Base-by-base conservation (phyloP, 345 rosid species). In the Diplotaxis tenuifolia region DNA sequence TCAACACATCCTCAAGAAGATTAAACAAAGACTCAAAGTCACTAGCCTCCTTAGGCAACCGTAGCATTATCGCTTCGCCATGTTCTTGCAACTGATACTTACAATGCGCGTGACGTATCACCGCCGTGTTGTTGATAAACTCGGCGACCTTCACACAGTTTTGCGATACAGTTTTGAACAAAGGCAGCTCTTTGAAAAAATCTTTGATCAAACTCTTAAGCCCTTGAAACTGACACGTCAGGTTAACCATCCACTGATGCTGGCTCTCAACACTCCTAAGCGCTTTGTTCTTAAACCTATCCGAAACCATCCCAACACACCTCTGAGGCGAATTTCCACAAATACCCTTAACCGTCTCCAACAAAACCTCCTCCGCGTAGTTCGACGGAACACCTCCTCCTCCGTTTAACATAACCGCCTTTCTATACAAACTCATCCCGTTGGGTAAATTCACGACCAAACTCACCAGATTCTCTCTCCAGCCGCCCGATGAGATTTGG, bases 181-280 rank as follows among this genome's bases (percentile, higher is more conserved):
- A 57, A 71, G 93, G 88, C 22, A 92, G 88, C 83, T 89, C 97
- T 82, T 82, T 89, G 45, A 68, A 57, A 20, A 92, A 90, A 61
- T 90, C 97, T 82, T 89, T 90, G 67, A 96, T 83, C 81, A 96
- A 79, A 77, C 82, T 82, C 70, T 74, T 86, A 47, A 96, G 82
- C 12, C 93, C 99, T 78, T 89, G 96, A 62, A 90, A 78, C 83
- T 90, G 97, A 72, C 99, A 96, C 62, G 92, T 83, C 36, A 96
- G 83, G 79, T 96, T 96, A 68, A 96, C 89, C 98, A 96, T 92
- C 99, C 99, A 92, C 31, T 88, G 95, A 68, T 96, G 82, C 83
- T 83, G 97, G 69, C 81, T 81, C 86, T 96, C 99, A 49, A 96
- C 84, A 73, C 79, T 88, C 82, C 79, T 85, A 83, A 96, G 73